Evolutionary conservation across 495 filamentous ascomycete species (phyloP).

Genomic region (Aspergillus hancockii): DNA sequence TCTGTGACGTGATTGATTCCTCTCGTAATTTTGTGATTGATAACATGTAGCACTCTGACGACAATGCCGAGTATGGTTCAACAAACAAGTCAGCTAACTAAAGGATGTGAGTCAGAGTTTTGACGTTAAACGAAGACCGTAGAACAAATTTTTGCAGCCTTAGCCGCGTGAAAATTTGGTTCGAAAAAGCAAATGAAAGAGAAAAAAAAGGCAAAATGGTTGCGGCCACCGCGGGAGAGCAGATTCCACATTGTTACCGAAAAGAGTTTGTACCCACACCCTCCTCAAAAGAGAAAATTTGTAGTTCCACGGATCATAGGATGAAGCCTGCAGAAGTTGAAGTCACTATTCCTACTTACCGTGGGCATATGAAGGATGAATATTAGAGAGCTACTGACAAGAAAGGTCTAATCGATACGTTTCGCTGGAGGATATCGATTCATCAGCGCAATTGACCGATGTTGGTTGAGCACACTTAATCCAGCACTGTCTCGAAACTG

Average conservation of each 20-base stretch:
- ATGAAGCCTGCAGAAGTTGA: not conserved
- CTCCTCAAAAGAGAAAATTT: conserved; percentile 7
- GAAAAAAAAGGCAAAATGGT: not conserved
- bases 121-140: not conserved
- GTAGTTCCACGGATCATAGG: not conserved
- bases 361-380: not conserved
- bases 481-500: not conserved
- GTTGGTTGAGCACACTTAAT: not conserved
- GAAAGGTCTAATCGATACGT: too few relatives aligned
- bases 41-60: not conserved
- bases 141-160: not conserved
- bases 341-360: not conserved
- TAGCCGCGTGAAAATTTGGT: too few relatives aligned
- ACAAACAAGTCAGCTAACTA: not conserved
- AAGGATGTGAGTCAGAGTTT: too few relatives aligned
- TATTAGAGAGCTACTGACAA: not conserved
- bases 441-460: too few relatives aligned
- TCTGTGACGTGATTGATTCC: not conserved
- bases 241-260: not conserved
- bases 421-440: too few relatives aligned
- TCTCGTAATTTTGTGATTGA: not conserved
- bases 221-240: conserved; percentile 12
- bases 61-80: not conserved
- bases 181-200: too few relatives aligned
- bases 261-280: conserved; percentile 2